Conservation (phyloP, 2,329 filamentous ascomycete genomes). For the Capronia coronata region DNA sequence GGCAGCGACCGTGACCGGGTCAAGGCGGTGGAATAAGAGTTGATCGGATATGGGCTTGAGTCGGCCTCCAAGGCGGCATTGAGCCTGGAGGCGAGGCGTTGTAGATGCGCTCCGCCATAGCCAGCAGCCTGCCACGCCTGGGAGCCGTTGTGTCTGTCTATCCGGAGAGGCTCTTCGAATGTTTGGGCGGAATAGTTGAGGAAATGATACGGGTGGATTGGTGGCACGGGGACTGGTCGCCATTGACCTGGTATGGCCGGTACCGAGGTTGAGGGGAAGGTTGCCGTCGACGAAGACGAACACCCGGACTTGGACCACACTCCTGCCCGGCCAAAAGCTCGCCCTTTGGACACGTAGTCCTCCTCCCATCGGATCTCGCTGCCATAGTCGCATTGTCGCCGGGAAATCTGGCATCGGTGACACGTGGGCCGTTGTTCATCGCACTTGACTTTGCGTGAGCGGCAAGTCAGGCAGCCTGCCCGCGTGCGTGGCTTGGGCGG, state of each 20-base stretch:
- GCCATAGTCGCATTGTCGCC: slow-evolving; percentile 18
- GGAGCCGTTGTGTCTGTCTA: background rate
- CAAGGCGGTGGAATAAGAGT: background rate
- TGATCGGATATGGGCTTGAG: background rate
- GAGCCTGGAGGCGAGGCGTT: slow-evolving; percentile 3
- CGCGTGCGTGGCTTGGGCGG: slow-evolving; percentile 8
- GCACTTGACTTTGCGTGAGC: slow-evolving; percentile 27
- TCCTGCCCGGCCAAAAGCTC: slow-evolving; percentile 5
- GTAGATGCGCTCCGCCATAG: background rate
- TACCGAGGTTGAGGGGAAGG: background rate
- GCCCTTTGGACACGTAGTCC: background rate
- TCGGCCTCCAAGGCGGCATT: slow-evolving; percentile 1
- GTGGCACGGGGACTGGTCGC: background rate
- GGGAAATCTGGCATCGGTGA: slow-evolving; percentile 21
- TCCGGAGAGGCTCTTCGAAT: slow-evolving; percentile 1
- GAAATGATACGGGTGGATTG: slow-evolving; percentile 1
- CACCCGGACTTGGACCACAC: slow-evolving; percentile 1
- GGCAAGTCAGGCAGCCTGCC: slow-evolving; percentile 10
- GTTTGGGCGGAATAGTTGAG: slow-evolving; percentile 6
- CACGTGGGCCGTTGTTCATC: slow-evolving; percentile 26
- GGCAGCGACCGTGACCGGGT: slow-evolving; percentile 4
- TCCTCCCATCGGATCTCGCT: slow-evolving; percentile 1
- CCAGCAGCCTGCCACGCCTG: background rate
- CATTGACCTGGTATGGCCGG: background rate
- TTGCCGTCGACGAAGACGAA: too few species aligned